Percentiles rank a stretch among this genome's conserved stretches.
Evolutionary conservation across 176 grass and related monocot genomes (phyloP).

Genomic region (Oryza nivara): DNA sequence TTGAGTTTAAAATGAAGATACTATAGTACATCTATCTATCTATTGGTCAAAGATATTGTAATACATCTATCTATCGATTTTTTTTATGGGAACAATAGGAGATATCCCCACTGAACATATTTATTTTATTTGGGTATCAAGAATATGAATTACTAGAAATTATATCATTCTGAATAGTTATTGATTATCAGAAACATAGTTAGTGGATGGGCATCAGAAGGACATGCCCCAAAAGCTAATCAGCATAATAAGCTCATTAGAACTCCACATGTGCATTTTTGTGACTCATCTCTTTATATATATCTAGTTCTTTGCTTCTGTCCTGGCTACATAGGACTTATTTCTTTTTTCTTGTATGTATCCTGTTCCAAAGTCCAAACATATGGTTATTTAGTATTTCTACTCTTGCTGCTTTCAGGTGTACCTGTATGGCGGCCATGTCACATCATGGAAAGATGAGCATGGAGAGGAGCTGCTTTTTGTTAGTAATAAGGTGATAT

Average conservation of each 20-base stretch:
- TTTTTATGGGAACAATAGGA: background rate
- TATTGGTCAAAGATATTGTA: no score
- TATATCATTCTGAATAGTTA: conserved; percentile 12
- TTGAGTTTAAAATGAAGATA: conserved; percentile 8
- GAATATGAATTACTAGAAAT: conserved; percentile 11
- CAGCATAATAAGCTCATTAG: conserved; percentile 15
- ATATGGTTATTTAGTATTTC: conserved; percentile 3
- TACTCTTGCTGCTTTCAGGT: conserved; percentile 52
- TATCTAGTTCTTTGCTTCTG: background rate
- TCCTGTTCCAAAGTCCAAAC: conserved; percentile 37
- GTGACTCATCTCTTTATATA: background rate
- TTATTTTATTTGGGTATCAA: background rate
- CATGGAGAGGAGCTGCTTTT: conserved; percentile 80
- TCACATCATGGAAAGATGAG: conserved; percentile 84
- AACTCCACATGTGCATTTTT: conserved; percentile 4
- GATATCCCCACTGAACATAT: background rate
- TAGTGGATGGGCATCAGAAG: background rate
- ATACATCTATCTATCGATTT: background rate
- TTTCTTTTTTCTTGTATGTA: background rate
- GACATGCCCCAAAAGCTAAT: background rate
- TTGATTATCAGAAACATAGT: conserved; percentile 23
- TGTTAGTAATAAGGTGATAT: conserved; percentile 70
- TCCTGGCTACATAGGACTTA: background rate
- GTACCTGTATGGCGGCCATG: conserved; percentile 75
- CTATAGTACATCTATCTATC: background rate